These are phyloP conservation scores for Aurifilum marmelostoma DNA, from an alignment of 2,329 filamentous ascomycete genomes.

Conservation along the genomic window DNA sequence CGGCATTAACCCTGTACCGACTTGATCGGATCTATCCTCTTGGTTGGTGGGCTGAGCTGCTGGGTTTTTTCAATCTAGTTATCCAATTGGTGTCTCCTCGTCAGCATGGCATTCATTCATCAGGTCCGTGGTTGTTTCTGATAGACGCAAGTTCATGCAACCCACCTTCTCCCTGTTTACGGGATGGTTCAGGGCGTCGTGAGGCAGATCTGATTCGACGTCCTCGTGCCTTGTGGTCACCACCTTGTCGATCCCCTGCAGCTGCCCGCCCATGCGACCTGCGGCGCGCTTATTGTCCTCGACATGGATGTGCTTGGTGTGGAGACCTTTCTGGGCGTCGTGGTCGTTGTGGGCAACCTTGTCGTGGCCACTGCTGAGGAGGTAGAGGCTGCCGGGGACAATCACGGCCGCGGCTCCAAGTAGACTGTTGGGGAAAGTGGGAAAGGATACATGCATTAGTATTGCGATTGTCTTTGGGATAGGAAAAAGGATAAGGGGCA, in stretches of 20 bases:
- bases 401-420: conserved; percentile 16
- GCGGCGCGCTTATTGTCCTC: conserved; percentile 10
- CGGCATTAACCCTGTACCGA: not conserved
- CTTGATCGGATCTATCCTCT: conserved; percentile 9
- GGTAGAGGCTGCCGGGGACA: conserved; percentile 13
- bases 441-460: not conserved
- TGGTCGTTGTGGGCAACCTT: conserved; percentile 23
- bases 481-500: no score
- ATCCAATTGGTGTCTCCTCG: not conserved
- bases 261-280: not conserved
- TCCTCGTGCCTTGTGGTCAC: conserved; percentile 15
- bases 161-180: conserved; percentile 18
- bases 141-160: not conserved
- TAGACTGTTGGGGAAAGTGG: not conserved
- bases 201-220: conserved; percentile 10
- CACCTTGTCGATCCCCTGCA: conserved; percentile 9
- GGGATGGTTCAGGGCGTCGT: conserved; percentile 16
- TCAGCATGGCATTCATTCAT: not conserved
- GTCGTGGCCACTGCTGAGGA: conserved; percentile 10
- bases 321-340: conserved; percentile 17
- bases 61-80: conserved; percentile 6
- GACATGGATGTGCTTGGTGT: not conserved
- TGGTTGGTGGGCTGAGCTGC: conserved; percentile 1
- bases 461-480: not conserved
- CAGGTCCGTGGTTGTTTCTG: no score